Evolutionary conservation across 345 rosid genomes (phyloP), one percentile per base, ranked within the genome.

Genomic region (Eucalyptus cloeziana): DNA sequence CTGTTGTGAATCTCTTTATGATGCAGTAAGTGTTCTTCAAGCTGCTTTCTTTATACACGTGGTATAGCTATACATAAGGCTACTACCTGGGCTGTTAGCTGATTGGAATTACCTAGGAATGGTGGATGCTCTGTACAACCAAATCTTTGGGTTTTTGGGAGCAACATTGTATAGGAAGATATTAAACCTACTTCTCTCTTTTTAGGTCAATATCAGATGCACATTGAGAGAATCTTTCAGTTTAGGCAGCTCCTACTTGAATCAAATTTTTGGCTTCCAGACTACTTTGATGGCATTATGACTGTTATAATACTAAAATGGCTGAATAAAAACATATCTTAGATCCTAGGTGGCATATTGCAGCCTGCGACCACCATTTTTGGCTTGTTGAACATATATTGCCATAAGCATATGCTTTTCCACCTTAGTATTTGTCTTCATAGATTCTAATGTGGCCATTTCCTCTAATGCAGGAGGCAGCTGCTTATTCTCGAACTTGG

Each of bases 401-500:
- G 49, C 58, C 25, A 52, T 51, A 27, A 50, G 87, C 67, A 86
- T 86, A 51, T 52, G 64, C 45, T 21, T 50, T 51, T 51, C 58
- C 67, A 31, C 60, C 64, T 86, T 33, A 12, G 45, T 24, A 21
- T 54, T 50, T 86, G n/a, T 86, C 62, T 31, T 52, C 64, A 37
- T 76, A 21, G 47, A 30, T 76, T 40, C 83, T 76, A 11, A 40
- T 19, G 43, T 76, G 83, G 47, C 8, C 83, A 76, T 76, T 76
- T 37, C 47, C 15, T 76, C 27, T 40, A 40, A 76, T 92, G 90
- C 94, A 96, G 99, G 98, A 96, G 91, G 99, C 99, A 92, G 99
- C 98, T 91, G 96, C 97, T 88, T 95, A 91, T 93, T 96, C 99
- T 89, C 97, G 98, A 86, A 98, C 98, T 87, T 97, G 99, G 99